These are phyloP conservation scores for Bothriochloa decipiens DNA, from an alignment of 176 grass and related monocot species.

Conservation along the genomic window DNA sequence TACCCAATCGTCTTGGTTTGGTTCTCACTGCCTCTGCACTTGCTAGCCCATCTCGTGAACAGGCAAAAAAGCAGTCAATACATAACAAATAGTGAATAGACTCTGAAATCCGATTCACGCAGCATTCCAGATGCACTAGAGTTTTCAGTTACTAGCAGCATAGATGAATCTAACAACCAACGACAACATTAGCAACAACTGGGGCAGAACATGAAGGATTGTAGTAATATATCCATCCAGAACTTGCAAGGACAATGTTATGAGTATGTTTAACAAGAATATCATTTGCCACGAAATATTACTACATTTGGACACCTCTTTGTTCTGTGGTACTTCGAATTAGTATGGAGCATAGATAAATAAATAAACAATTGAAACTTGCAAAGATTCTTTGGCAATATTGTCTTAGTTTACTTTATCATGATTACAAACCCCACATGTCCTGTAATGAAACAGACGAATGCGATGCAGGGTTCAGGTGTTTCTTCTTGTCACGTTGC, in stretches of 20 bases:
- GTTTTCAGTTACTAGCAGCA: conserved; percentile 24
- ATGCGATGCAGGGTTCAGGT: conserved; percentile 18
- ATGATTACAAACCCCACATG: conserved; percentile 36
- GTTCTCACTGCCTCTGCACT: conserved; percentile 30
- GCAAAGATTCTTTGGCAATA: conserved; percentile 33
- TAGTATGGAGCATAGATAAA: conserved; percentile 19
- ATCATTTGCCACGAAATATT: conserved; percentile 35
- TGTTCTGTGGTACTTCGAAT: conserved; percentile 24
- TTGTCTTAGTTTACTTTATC: conserved; percentile 43
- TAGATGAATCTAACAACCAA: conserved; percentile 7
- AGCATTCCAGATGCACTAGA: conserved; percentile 14
- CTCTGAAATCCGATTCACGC: conserved; percentile 29
- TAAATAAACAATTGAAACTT: conserved; percentile 52
- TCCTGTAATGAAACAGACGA: conserved; percentile 18
- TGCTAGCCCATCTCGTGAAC: conserved; percentile 20
- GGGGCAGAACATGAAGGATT: neutral
- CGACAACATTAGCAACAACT: conserved; percentile 6
- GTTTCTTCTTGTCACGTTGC: conserved; percentile 41
- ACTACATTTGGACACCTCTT: conserved; percentile 3
- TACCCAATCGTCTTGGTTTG: conserved; percentile 24
- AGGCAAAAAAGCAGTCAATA: neutral
- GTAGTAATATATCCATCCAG: conserved; percentile 1
- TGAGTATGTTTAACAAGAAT: conserved; percentile 10
- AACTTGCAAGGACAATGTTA: neutral
- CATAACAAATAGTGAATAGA: conserved; percentile 2